phyloP scores from a whole-genome alignment of 176 grass and related monocot genomes.

The Musa beccarii region DNA sequence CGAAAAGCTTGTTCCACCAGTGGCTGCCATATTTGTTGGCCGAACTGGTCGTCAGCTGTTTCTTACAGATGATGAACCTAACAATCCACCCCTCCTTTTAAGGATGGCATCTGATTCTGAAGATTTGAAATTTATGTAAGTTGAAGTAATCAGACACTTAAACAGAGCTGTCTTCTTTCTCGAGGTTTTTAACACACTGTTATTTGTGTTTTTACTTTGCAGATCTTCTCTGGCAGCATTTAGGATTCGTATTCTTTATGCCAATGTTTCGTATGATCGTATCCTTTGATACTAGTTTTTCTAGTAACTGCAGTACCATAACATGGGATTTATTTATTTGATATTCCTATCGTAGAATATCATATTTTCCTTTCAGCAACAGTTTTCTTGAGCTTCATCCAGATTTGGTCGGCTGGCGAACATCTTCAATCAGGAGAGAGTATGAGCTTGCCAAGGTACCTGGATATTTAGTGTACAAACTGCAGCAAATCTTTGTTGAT shows the following conservation, averaged over 20 bases:
- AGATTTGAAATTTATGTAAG: constrained; percentile 61
- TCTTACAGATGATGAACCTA: constrained; percentile 73
- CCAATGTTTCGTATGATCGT: constrained; percentile 90
- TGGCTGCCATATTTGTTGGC: constrained; percentile 65
- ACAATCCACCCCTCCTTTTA: constrained; percentile 63
- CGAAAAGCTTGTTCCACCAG: constrained; percentile 69
- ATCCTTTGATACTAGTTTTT: constrained; percentile 32
- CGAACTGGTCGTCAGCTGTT: constrained; percentile 71
- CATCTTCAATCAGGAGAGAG: constrained; percentile 86
- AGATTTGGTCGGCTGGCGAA: constrained; percentile 95
- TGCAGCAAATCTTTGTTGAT: not conserved
- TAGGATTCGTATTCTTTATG: constrained; percentile 57
- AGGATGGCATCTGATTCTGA: constrained; percentile 60
- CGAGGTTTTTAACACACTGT: not conserved
- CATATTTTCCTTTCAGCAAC: constrained; percentile 6
- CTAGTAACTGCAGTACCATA: not conserved
- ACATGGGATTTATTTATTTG: constrained; percentile 8
- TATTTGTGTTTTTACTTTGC: constrained; percentile 11
- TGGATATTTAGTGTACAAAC: not conserved
- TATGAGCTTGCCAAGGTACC: constrained; percentile 53
- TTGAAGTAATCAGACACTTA: not conserved
- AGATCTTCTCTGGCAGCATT: constrained; percentile 69
- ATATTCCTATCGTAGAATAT: not conserved
- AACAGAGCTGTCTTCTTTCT: not conserved
- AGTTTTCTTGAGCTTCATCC: constrained; percentile 43